These are phyloP conservation scores for Dothistroma pini DNA, from an alignment of 2,329 filamentous ascomycete species.

Conservation along the genomic window DNA sequence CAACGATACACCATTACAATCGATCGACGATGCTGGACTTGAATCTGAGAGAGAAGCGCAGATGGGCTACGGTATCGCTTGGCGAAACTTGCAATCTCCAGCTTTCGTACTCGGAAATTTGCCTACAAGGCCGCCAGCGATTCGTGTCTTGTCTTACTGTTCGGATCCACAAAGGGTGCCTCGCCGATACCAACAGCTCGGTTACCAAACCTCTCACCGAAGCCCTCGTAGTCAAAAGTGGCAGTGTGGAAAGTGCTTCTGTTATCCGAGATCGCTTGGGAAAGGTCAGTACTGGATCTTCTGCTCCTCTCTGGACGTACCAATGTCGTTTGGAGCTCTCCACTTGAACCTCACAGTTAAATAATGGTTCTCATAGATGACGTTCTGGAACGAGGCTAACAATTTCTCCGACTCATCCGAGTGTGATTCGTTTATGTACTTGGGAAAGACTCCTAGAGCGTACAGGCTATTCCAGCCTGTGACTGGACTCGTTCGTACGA, in stretches of 20 bases:
- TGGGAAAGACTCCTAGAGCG: constrained; percentile 36
- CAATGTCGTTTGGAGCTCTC: constrained; percentile 51
- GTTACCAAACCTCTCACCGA: constrained; percentile 51
- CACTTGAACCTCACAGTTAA: constrained; percentile 66
- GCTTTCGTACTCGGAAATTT: too few species aligned
- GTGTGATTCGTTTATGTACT: constrained; percentile 53
- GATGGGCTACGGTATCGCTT: too few species aligned
- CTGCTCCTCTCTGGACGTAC: constrained; percentile 47
- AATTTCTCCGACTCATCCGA: constrained; percentile 24
- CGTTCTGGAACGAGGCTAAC: constrained; percentile 22
- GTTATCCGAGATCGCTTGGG: constrained; percentile 53
- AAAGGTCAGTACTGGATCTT: constrained; percentile 50
- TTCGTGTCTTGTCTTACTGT: constrained; percentile 44
- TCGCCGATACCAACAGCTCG: constrained; percentile 55
- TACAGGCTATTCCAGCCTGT: too few species aligned
- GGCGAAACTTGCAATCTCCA: too few species aligned
- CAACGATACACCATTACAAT: too few species aligned
- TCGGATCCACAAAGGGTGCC: constrained; percentile 52
- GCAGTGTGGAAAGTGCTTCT: constrained; percentile 55
- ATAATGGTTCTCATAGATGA: constrained; percentile 58
- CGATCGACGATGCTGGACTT: too few species aligned
- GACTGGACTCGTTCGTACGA: too few species aligned
- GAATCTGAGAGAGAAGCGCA: too few species aligned
- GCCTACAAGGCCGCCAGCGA: too few species aligned
- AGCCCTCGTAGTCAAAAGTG: constrained; percentile 59